Conservation (phyloP, 768 basidiomycete species). For the Phallus indusiatus region DNA sequence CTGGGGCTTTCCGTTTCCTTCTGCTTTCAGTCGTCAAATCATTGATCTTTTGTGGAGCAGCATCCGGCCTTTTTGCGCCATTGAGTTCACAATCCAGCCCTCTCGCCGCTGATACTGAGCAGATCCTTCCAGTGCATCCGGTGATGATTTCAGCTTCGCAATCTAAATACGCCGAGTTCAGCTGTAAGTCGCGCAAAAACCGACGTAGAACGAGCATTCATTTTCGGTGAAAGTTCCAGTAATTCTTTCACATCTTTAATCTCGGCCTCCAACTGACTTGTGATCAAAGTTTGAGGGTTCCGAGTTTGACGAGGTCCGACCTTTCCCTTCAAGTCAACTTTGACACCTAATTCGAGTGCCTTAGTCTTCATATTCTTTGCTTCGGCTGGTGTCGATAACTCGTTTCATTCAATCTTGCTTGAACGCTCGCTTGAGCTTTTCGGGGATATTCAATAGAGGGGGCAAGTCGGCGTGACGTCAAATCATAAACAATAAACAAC, state of each 20-base stretch:
- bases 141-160: conserved; percentile 81
- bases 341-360: conserved; percentile 9
- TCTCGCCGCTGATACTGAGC: conserved; percentile 61
- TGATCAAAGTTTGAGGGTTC: conserved; percentile 59
- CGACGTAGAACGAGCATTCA: conserved; percentile 16
- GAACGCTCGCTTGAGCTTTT: conserved; percentile 70
- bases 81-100: conserved; percentile 60
- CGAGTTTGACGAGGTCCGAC: conserved; percentile 32
- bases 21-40: conserved; percentile 81
- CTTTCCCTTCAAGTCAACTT: conserved; percentile 67
- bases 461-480: conserved; percentile 73
- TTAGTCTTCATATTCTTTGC: conserved; percentile 17
- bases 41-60: conserved; percentile 44
- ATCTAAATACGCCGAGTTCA: conserved; percentile 46
- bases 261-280: conserved; percentile 66
- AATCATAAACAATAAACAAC: conserved; percentile 89
- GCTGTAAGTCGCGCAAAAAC: background rate
- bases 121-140: conserved; percentile 42
- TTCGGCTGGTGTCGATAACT: conserved; percentile 17
- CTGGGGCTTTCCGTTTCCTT: conserved; percentile 56
- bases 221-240: conserved; percentile 78
- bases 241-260: conserved; percentile 70
- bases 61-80: conserved; percentile 20
- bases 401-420: conserved; percentile 52
- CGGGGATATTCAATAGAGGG: conserved; percentile 78